These are phyloP conservation scores for Ceratocystis cubensis DNA, from an alignment of 2,329 filamentous ascomycete genomes.

Conservation along the genomic window DNA sequence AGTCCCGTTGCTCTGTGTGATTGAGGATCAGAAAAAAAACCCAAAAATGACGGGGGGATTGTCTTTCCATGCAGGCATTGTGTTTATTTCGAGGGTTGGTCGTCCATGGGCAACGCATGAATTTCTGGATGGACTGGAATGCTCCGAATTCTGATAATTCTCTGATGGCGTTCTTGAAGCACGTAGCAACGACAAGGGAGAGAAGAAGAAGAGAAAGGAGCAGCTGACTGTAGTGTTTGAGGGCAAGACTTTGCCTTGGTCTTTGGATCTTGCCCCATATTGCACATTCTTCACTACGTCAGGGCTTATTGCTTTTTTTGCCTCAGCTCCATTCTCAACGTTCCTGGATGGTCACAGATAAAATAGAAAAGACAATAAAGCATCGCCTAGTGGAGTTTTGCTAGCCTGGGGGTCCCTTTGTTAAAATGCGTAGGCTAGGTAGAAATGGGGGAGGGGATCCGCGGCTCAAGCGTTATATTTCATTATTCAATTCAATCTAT, in stretches of 20 bases:
- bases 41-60: conserved; percentile 3
- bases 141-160: background rate
- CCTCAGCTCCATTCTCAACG: background rate
- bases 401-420: too few relatives aligned
- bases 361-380: background rate
- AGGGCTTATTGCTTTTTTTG: background rate
- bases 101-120: background rate
- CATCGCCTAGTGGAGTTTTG: background rate
- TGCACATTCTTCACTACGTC: background rate
- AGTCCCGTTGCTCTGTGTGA: conserved; percentile 7
- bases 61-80: background rate
- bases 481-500: background rate
- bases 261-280: background rate
- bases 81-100: background rate
- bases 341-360: background rate
- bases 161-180: background rate
- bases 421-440: too few relatives aligned
- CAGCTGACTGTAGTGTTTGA: background rate
- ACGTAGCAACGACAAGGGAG: background rate
- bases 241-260: background rate
- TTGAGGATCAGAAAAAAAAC: background rate
- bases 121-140: background rate
- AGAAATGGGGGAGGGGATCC: background rate
- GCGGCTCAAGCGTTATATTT: background rate
- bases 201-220: background rate